Conservation (phyloP, 306 rosid genomes). For the Cucurbita pepo region DNA sequence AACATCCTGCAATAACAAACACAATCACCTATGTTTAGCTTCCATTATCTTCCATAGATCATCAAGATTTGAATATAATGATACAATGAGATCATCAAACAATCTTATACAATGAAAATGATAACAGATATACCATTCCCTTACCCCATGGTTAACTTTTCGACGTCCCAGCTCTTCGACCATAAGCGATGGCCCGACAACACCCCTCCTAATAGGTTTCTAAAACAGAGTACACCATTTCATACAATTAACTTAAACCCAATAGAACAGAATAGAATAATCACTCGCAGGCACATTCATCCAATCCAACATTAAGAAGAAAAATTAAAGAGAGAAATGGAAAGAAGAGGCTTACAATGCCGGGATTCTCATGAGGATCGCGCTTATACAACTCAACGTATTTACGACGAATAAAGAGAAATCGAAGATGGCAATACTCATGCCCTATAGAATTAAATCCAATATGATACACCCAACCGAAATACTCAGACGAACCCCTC, state of each 20-base stretch:
- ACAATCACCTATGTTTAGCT: slow-evolving; percentile 12
- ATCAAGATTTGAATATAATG: neutral
- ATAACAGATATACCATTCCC: neutral
- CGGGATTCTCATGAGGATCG: slow-evolving; percentile 66
- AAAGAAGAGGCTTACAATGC: slow-evolving; percentile 37
- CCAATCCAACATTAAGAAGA: neutral
- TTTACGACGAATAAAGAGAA: slow-evolving; percentile 56
- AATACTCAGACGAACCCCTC: slow-evolving; percentile 35
- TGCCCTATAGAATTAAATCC: slow-evolving; percentile 73
- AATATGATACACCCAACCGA: slow-evolving; percentile 82
- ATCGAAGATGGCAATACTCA: slow-evolving; percentile 65
- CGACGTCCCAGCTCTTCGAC: slow-evolving; percentile 61
- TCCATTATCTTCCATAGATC: neutral
- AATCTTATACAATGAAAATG: neutral
- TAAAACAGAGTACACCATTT: slow-evolving; percentile 6
- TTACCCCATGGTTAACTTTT: slow-evolving; percentile 51
- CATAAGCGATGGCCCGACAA: slow-evolving; percentile 74
- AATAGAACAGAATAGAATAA: too few species aligned
- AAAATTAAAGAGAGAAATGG: neutral
- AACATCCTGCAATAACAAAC: slow-evolving; percentile 38
- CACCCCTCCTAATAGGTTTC: slow-evolving; percentile 84
- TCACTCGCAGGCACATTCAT: neutral
- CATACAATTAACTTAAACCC: too few species aligned
- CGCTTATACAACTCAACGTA: slow-evolving; percentile 68
- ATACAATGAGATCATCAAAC: neutral